phyloP scores from a whole-genome alignment of 2,329 filamentous ascomycete genomes.

The Plenodomus lindquistii region DNA sequence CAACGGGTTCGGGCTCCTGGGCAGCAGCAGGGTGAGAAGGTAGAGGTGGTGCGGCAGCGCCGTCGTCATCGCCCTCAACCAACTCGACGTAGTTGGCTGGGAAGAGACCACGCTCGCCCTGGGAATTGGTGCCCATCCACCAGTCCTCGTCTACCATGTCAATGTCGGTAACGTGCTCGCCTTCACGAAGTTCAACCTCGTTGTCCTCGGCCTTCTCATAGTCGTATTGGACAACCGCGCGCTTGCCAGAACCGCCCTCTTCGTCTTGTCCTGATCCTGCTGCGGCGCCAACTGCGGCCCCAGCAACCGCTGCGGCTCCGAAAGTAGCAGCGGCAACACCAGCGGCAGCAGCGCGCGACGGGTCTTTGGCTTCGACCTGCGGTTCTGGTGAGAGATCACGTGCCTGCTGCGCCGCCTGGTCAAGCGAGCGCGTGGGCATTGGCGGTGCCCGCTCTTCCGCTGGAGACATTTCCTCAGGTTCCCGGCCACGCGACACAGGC shows the following conservation, averaged over 20 bases:
- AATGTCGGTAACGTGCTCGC: slow-evolving; percentile 86
- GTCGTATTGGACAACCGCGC: slow-evolving; percentile 85
- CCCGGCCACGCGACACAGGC: slow-evolving; percentile 71
- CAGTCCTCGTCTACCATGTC: slow-evolving; percentile 98
- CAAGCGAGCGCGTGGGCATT: slow-evolving; percentile 67
- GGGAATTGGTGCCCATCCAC: slow-evolving; percentile 93
- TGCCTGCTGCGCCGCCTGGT: slow-evolving; percentile 65
- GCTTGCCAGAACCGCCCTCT: slow-evolving; percentile 60
- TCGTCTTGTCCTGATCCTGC: slow-evolving; percentile 44
- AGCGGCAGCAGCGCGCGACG: slow-evolving; percentile 58
- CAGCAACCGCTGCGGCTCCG: slow-evolving; percentile 48
- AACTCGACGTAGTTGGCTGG: slow-evolving; percentile 97
- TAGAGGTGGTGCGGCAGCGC: slow-evolving; percentile 41
- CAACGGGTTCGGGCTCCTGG: slow-evolving; percentile 37
- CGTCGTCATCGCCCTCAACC: slow-evolving; percentile 63
- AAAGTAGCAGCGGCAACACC: slow-evolving; percentile 51
- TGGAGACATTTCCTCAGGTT: slow-evolving; percentile 56
- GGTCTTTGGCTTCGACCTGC: slow-evolving; percentile 59
- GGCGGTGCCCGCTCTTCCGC: slow-evolving; percentile 56
- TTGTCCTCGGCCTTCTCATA: slow-evolving; percentile 99
- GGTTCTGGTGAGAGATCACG: slow-evolving; percentile 68
- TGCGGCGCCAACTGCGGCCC: slow-evolving; percentile 47
- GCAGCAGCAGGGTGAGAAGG: slow-evolving; percentile 49
- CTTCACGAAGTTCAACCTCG: slow-evolving; percentile 87
- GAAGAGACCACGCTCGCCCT: slow-evolving; percentile 87